Base-by-base conservation (phyloP, 768 basidiomycete genomes). In the Cystoderma amianthinum region DNA sequence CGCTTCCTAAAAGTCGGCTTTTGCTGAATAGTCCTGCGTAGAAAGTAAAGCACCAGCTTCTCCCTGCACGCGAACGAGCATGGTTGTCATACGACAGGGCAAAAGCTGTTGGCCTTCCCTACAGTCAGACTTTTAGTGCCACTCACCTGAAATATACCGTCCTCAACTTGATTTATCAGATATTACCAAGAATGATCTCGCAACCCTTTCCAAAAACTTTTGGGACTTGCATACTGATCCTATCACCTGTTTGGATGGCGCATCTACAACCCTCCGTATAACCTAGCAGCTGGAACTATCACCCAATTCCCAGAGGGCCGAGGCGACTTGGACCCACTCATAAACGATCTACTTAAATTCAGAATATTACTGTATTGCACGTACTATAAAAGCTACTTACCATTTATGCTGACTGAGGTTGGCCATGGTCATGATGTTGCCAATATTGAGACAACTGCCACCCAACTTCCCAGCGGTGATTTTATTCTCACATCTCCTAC, bases 321-420 rank as follows among this genome's bases (percentile, higher is more conserved):
- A 34, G 52, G 51, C 9, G 46, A 58, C 15, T 35, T 64, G 5
- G 32, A 42, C 0, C 35, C 50, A 2, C 40, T 62, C 10, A 35
- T 69, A 1, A 42, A 62, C 7, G 32, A 51, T 5, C 32, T 68
- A n/a, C 42, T 67, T 32, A 36, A 41, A 16, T 68, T 59, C 42
- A 42, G 57, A 17, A 44, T 52, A 53, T n/a, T n/a, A n/a, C n/a
- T n/a, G n/a, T n/a, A n/a, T n/a, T n/a, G n/a, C n/a, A n/a, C n/a
- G n/a, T n/a, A n/a, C n/a, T n/a, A n/a, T n/a, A n/a, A n/a, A n/a
- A n/a, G n/a, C n/a, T n/a, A n/a, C n/a, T n/a, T n/a, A n/a, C n/a
- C n/a, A n/a, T n/a, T 68, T 68, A 41, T 72, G 57, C 47, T 74
- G 30, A 72, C 71, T 1, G 72, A 74, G 48, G 43, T 70, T 5